Percentiles rank a stretch among this genome's conserved stretches.
Evolutionary conservation across 2,329 filamentous ascomycete genomes (phyloP).

Genomic region (Aspergillus novofumigatus): DNA sequence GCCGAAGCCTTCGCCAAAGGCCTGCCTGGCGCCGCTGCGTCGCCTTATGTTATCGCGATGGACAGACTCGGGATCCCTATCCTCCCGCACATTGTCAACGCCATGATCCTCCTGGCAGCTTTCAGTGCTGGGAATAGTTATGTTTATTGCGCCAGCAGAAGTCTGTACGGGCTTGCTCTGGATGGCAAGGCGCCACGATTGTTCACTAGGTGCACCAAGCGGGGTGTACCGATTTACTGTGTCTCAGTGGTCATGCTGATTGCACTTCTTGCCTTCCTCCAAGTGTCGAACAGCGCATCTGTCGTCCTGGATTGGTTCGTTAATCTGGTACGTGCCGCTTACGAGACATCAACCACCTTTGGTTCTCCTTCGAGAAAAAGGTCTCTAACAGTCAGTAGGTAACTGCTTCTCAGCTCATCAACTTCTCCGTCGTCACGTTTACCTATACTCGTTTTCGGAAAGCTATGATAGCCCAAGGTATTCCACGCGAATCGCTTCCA

Average conservation of each 20-base stretch:
- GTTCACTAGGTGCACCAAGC: constrained; percentile 57
- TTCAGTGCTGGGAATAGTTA: constrained; percentile 67
- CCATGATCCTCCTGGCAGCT: constrained; percentile 64
- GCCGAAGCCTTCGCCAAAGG: constrained; percentile 56
- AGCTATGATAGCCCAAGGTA: constrained; percentile 64
- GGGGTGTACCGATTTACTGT: constrained; percentile 70
- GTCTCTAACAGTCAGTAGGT: constrained; percentile 34
- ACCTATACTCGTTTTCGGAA: constrained; percentile 70
- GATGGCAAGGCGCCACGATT: constrained; percentile 68
- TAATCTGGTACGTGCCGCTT: constrained; percentile 46
- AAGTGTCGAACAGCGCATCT: constrained; percentile 62
- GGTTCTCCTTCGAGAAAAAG: not conserved
- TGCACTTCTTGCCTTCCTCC: constrained; percentile 67
- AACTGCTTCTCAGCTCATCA: constrained; percentile 71
- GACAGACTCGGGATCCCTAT: constrained; percentile 59
- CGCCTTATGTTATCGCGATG: constrained; percentile 67
- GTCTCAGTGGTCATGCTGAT: constrained; percentile 64
- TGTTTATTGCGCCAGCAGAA: constrained; percentile 64
- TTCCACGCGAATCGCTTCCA: constrained; percentile 63
- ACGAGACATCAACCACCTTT: not conserved
- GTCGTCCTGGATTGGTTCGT: constrained; percentile 71
- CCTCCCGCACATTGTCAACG: constrained; percentile 69
- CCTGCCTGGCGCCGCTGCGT: constrained; percentile 64
- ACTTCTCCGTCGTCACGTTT: constrained; percentile 65
- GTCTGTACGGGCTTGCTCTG: constrained; percentile 63